Evolutionary conservation across 2,329 filamentous ascomycete species (phyloP), one percentile per base, ranked within the genome.

Genomic region (Dryadomyces quercus-mongolicae): DNA sequence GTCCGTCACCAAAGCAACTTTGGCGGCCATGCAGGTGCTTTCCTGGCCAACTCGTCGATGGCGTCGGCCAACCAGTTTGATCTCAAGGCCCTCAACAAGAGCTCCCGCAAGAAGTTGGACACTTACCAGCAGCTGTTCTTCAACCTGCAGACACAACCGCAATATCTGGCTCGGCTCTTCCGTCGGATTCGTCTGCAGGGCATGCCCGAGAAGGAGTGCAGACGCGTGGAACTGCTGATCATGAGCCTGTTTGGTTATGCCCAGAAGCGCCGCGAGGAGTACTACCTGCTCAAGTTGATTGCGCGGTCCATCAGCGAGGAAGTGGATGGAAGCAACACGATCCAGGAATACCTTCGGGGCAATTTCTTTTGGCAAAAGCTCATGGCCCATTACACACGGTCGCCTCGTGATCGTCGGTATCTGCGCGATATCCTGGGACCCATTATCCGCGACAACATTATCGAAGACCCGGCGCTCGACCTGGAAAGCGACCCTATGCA

Each of bases 111-210:
- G 70, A 98, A 97, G 75, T 79, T 98, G 1, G 92, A 96, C 62
- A 88, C 89, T 22, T 98, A 98, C 66, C 94, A 98, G 68, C 90
- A 97, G 65, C 80, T 98, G 15, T 98, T 98, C 73, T 97, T 98
- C 74, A 85, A 91, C 57, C 80, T 98, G 4, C 93, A 98, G 66
- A 98, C 93, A 0, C 94, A 98, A 63, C 88, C 93, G 3, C 88
- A 95, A 59, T 98, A 98, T 64, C 80, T 98, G 45, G 88, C 91
- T 31, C 81, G 91, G 13, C 76, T 97, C 1, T 96, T 97, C 76
- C 84, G 83, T 66, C 81, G 85, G 46, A 72, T 97, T 34, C 84
- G 90, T 34, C 88, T 95, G 68, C 80, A 88, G 62, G 88, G 86
- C 45, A 88, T 87, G 1, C 75, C 89, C 0, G 93, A 98, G 63